Evolutionary conservation across 2,329 filamentous ascomycete species (phyloP).

Genomic region (Arthrobotrys iridis): DNA sequence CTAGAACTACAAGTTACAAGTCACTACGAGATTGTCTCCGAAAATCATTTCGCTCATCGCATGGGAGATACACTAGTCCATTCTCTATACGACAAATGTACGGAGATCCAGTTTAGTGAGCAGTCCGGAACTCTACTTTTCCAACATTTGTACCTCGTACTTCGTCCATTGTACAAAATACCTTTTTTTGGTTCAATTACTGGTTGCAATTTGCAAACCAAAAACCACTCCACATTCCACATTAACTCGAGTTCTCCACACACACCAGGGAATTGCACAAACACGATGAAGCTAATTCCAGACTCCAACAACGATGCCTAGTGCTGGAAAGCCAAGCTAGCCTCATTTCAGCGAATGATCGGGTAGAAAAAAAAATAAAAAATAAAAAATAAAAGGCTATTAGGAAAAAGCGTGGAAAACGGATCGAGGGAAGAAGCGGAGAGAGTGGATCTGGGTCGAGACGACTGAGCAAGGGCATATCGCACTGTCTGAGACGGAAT

Average conservation of each 20-base stretch:
- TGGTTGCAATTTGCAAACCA: constrained; percentile 5
- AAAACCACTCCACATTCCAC: neutral
- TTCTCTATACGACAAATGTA: neutral
- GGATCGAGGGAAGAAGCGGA: constrained; percentile 42
- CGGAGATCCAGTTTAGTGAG: neutral
- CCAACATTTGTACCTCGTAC: neutral
- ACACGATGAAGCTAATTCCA: constrained; percentile 2
- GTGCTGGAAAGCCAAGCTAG: constrained; percentile 6
- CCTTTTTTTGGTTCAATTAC: neutral
- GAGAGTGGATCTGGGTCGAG: constrained; percentile 20
- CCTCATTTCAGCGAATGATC: constrained; percentile 6
- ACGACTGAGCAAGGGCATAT: constrained; percentile 5
- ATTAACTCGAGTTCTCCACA: neutral
- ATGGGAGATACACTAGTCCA: neutral
- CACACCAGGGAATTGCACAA: neutral
- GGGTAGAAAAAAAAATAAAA: neutral
- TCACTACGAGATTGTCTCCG: neutral
- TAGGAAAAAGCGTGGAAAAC: neutral
- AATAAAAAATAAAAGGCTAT: neutral
- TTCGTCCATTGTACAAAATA: no score
- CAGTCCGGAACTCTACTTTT: neutral
- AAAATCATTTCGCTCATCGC: neutral
- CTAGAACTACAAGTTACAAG: neutral
- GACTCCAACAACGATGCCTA: constrained; percentile 22
- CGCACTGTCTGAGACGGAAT: constrained; percentile 12